Percentiles rank a stretch among this genome's conserved stretches.
phyloP scores from a whole-genome alignment of 768 basidiomycete species.

The Collybia sordida region DNA sequence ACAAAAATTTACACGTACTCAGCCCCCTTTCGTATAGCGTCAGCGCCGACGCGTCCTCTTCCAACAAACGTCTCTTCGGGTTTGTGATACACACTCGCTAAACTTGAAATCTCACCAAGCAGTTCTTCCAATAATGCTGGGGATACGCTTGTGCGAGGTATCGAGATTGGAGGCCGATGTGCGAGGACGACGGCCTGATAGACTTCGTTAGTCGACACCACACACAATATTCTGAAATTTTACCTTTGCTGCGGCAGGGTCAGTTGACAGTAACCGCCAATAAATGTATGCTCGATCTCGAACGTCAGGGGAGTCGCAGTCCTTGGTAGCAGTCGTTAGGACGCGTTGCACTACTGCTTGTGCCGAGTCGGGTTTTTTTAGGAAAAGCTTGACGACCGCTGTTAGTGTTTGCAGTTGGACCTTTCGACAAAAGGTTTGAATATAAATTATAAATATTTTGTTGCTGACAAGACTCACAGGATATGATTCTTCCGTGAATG shows the following conservation, averaged over 20 bases:
- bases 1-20: conserved; percentile 44
- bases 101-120: conserved; percentile 80
- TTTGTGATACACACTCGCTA: conserved; percentile 97
- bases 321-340: conserved; percentile 91
- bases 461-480: conserved; percentile 47
- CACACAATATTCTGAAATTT: conserved; percentile 6
- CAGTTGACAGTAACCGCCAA: conserved; percentile 93
- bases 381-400: conserved; percentile 94
- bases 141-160: conserved; percentile 89
- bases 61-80: conserved; percentile 96
- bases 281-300: conserved; percentile 98
- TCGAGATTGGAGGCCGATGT: conserved; percentile 88
- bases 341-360: conserved; percentile 93
- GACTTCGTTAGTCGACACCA: conserved; percentile 2
- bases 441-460: too few species aligned
- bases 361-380: conserved; percentile 92
- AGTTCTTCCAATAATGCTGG: conserved; percentile 89
- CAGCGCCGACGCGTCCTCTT: conserved; percentile 83
- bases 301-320: conserved; percentile 96
- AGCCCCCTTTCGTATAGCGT: conserved; percentile 62
- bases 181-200: conserved; percentile 81
- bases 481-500: conserved; percentile 92
- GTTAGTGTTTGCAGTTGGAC: conserved; percentile 85
- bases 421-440: conserved; percentile 24
- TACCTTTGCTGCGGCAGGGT: conserved; percentile 94